A percentile compares a stretch with the other conserved stretches of the same genome.
These are phyloP conservation scores for Vigna angularis DNA, from an alignment of 306 rosid species.

Conservation along the genomic window DNA sequence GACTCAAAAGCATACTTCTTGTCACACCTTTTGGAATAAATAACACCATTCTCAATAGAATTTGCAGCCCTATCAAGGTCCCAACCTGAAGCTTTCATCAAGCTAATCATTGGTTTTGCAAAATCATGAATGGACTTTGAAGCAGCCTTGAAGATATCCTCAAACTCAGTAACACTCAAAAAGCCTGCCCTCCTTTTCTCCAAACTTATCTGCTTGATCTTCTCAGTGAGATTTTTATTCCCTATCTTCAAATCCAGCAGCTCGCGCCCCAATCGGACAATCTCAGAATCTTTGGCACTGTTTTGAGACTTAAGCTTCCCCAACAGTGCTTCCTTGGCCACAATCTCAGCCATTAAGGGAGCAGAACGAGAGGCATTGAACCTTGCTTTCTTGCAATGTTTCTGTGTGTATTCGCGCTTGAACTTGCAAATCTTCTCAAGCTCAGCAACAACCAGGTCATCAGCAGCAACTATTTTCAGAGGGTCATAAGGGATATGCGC, in stretches of 20 bases:
- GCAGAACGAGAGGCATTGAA: constrained; percentile 39
- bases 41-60: constrained; percentile 59
- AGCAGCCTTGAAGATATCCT: constrained; percentile 58
- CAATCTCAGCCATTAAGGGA: constrained; percentile 53
- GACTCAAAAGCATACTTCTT: constrained; percentile 90
- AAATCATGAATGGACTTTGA: constrained; percentile 81
- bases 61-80: constrained; percentile 71
- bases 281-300: constrained; percentile 57
- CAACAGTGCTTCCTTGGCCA: constrained; percentile 54
- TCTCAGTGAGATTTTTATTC: constrained; percentile 53
- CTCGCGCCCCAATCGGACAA: constrained; percentile 47
- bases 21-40: constrained; percentile 70
- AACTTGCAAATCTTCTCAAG: constrained; percentile 73
- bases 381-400: constrained; percentile 41
- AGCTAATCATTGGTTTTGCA: constrained; percentile 74
- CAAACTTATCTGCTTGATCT: constrained; percentile 51
- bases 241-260: constrained; percentile 56
- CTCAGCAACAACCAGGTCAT: constrained; percentile 65
- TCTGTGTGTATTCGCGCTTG: constrained; percentile 62
- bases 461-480: constrained; percentile 71
- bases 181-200: constrained; percentile 52
- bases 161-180: constrained; percentile 53
- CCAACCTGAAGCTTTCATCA: constrained; percentile 93
- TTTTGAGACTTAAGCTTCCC: constrained; percentile 62
- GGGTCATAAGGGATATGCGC: constrained; percentile 86